phyloP scores from a whole-genome alignment of 2,329 filamentous ascomycete species.

The Pezicula carpinea region DNA sequence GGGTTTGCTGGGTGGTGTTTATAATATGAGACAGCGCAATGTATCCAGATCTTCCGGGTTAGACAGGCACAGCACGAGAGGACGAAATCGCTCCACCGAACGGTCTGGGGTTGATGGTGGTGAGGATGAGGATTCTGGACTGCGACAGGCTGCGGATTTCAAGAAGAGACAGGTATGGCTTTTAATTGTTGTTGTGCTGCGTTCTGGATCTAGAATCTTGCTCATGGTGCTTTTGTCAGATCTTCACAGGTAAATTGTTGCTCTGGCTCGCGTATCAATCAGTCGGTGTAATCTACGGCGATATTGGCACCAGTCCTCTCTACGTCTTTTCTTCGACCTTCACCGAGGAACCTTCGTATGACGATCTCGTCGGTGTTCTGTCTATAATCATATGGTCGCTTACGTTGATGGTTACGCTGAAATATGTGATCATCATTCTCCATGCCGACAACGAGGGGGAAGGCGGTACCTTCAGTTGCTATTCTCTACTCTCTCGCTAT shows the following conservation, averaged over 20 bases:
- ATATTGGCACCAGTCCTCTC: constrained; percentile 61
- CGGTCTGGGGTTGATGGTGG: too few relatives aligned
- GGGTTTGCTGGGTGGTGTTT: too few relatives aligned
- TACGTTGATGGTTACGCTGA: constrained; percentile 63
- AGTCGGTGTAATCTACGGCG: constrained; percentile 63
- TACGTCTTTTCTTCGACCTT: constrained; percentile 67
- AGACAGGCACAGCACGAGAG: too few relatives aligned
- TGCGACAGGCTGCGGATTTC: constrained; percentile 12
- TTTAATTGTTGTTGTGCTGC: not conserved
- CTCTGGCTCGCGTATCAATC: constrained; percentile 56
- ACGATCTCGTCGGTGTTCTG: constrained; percentile 56
- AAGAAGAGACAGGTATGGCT: constrained; percentile 17
- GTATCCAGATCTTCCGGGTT: too few relatives aligned
- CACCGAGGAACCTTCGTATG: constrained; percentile 42
- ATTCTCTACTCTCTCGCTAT: constrained; percentile 58
- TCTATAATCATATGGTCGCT: constrained; percentile 66
- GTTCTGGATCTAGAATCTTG: not conserved
- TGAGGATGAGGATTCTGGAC: constrained; percentile 9
- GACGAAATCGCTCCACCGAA: too few relatives aligned
- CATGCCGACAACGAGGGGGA: constrained; percentile 65
- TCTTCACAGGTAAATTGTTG: constrained; percentile 15
- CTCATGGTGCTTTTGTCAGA: constrained; percentile 1
- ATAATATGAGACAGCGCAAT: too few relatives aligned
- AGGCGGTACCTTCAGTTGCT: constrained; percentile 65
- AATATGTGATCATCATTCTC: constrained; percentile 63